Base-by-base conservation (phyloP, 495 filamentous ascomycete species). In the Penicillium chermesinum region DNA sequence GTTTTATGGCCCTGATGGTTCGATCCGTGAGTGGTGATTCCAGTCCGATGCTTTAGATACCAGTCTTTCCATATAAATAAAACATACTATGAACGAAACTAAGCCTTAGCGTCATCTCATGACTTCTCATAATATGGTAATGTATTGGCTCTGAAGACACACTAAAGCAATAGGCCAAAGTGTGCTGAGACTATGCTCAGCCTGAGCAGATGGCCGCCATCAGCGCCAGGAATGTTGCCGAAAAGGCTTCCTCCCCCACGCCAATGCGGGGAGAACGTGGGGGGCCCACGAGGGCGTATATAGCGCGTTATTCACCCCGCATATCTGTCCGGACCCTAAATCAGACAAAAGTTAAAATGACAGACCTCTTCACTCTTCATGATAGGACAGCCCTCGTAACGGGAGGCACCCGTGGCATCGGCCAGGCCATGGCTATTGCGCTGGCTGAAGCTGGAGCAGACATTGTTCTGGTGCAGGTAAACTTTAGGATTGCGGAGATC, bases 401-500 rank as follows among this genome's bases (percentile, higher is more conserved):
- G 0, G 89, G 89, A 12, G 86, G 85, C 19, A 89, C 86, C 8
- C 75, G 89, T 18, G 89, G 89, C 18, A 90, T 95, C 36, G 89
- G 89, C 7, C 79, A 84, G 57, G 73, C 84, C 5, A 88, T 90
- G 64, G 84, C 84, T 22, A 61, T 93, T 40, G 86, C 80, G 1
- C 67, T 95, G 13, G 89, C 89, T 20, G 89, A 94, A 72, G 87
- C 85, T 40, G 89, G 89, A 18, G 89, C 89, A 38, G 85, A 95
- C 59, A 77, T 93, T 46, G 66, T 94, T 34, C 72, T 95, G 27
- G 71, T 93, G 16, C 73, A 71, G 58, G 67, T 66, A 53, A 20
- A 40, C 41, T 1, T 8, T n/a, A 37, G 14, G 9, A 7, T 16
- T 9, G 7, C 9, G n/a, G 17, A 4, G 15, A n/a, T 20, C 15